Conservation (phyloP, 257 asterid species). For the Salvia rosmarinus region DNA sequence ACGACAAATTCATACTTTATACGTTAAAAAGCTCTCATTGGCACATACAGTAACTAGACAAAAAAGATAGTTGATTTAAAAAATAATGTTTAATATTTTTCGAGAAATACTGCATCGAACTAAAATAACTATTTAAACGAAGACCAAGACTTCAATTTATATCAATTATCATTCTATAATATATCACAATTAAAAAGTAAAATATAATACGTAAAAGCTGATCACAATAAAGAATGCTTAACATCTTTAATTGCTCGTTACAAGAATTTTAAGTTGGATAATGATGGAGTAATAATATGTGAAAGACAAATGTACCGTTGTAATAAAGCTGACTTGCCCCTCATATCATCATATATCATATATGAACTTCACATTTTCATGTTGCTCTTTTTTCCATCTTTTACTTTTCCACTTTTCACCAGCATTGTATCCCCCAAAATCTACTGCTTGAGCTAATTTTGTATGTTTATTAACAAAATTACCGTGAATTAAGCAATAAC, state of each 20-base stretch:
- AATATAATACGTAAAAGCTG: not conserved
- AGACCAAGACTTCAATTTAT: too few relatives aligned
- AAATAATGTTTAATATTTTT: too few relatives aligned
- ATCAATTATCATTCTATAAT: not conserved
- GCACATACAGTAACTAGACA: too few relatives aligned
- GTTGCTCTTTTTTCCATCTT: not conserved
- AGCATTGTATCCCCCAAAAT: not conserved
- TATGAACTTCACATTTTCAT: slow-evolving; percentile 13
- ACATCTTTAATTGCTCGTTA: not conserved
- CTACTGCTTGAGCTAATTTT: not conserved
- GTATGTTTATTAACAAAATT: slow-evolving; percentile 4
- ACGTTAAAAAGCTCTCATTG: too few relatives aligned
- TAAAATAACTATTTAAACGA: too few relatives aligned
- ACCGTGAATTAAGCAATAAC: too few relatives aligned
- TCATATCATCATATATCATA: too few relatives aligned
- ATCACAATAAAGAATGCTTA: not conserved
- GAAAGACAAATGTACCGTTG: slow-evolving; percentile 32
- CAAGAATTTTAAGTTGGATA: not conserved
- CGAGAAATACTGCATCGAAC: too few relatives aligned
- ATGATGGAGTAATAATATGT: not conserved
- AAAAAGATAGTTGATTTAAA: too few relatives aligned
- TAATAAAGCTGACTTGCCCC: slow-evolving; percentile 28
- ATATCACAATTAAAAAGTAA: too few relatives aligned
- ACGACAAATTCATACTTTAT: too few relatives aligned
- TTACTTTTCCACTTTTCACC: slow-evolving; percentile 25